These are phyloP conservation scores for Ophiosphaerella narmari DNA, from an alignment of 2,329 filamentous ascomycete species.

Conservation along the genomic window DNA sequence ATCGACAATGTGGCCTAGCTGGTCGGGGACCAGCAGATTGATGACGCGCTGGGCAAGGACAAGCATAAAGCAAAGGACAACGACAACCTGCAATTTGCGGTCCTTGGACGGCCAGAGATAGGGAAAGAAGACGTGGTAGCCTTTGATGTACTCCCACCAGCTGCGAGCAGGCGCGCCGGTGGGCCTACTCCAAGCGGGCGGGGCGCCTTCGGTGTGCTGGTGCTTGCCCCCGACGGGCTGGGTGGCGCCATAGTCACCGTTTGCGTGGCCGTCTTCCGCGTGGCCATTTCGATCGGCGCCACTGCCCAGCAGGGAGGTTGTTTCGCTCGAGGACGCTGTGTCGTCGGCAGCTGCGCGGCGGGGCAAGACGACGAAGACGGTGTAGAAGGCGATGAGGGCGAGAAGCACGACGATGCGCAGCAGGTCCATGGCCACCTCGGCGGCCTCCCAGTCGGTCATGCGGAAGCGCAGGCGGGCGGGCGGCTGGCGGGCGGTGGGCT, in stretches of 20 bases:
- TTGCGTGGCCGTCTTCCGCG: conserved; percentile 55
- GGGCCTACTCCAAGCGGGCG: conserved; percentile 85
- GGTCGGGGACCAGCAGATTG: conserved; percentile 83
- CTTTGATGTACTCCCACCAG: conserved; percentile 95
- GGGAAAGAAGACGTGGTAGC: conserved; percentile 92
- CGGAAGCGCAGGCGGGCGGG: conserved; percentile 28
- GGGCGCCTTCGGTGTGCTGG: conserved; percentile 60
- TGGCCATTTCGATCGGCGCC: conserved; percentile 51
- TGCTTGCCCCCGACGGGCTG: conserved; percentile 49
- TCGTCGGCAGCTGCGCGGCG: conserved; percentile 26
- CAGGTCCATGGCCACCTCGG: conserved; percentile 69
- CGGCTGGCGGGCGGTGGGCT: conserved; percentile 55
- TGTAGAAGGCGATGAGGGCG: conserved; percentile 64
- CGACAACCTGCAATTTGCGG: conserved; percentile 72
- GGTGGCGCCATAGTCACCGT: conserved; percentile 60
- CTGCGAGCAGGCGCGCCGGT: conserved; percentile 83
- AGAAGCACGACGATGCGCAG: conserved; percentile 70
- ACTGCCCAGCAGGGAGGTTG: conserved; percentile 63
- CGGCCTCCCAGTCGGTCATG: conserved; percentile 64
- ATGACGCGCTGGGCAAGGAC: conserved; percentile 80
- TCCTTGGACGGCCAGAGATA: conserved; percentile 95
- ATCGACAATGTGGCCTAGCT: conserved; percentile 80
- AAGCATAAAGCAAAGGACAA: conserved; percentile 80
- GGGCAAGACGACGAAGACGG: conserved; percentile 54
- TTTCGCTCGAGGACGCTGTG: conserved; percentile 55